Evolutionary conservation across 192 early-diverging fungal species (phyloP).

Genomic region (Funneliformis geosporum): DNA sequence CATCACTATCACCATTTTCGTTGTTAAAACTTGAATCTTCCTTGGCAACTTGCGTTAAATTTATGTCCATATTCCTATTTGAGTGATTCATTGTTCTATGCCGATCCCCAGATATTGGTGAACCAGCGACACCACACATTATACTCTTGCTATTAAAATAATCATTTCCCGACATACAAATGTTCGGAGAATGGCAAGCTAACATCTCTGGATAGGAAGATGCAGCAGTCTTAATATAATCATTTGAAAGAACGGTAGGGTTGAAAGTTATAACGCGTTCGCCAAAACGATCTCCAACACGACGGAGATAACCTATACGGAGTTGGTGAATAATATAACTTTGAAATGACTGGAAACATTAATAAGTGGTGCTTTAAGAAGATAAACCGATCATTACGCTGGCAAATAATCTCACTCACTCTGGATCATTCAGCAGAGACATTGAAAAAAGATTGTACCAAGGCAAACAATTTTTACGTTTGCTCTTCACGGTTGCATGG

Average conservation of each 20-base stretch:
- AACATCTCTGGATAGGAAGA: slow-evolving; percentile 62
- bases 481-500: not conserved
- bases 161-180: slow-evolving; percentile 19
- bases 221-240: slow-evolving; percentile 61
- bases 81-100: not conserved
- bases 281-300: slow-evolving; percentile 69
- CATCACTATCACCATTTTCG: slow-evolving; percentile 59
- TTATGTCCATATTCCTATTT: slow-evolving; percentile 8
- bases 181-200: slow-evolving; percentile 56
- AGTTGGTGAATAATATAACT: slow-evolving; percentile 73
- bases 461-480: slow-evolving; percentile 7
- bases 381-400: not conserved
- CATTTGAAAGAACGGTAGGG: slow-evolving; percentile 55
- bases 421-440: slow-evolving; percentile 34
- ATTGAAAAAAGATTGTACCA: slow-evolving; percentile 23
- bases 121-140: slow-evolving; percentile 2
- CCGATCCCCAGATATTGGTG: slow-evolving; percentile 10
- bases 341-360: not conserved
- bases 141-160: slow-evolving; percentile 14
- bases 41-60: not conserved
- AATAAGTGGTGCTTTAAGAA: not conserved
- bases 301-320: slow-evolving; percentile 69
- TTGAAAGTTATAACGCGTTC: slow-evolving; percentile 75
- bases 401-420: slow-evolving; percentile 14
- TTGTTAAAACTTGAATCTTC: slow-evolving; percentile 32